A percentile compares a stretch with the other conserved stretches of the same genome.
Evolutionary conservation across 352 stramenopile genomes (phyloP).

Genomic region (Pythium aquatile): DNA sequence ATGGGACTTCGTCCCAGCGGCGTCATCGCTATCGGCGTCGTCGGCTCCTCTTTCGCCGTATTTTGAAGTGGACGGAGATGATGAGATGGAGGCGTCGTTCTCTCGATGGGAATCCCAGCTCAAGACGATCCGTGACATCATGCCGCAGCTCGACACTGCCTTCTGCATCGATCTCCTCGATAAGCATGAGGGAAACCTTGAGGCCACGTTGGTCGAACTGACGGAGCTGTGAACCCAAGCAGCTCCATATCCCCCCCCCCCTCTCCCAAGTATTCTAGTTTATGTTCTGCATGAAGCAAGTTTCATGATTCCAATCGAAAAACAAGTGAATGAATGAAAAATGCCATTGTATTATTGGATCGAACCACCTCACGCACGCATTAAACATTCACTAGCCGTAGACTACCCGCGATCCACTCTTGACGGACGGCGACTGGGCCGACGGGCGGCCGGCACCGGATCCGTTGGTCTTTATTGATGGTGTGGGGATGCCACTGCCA

Average conservation of each 20-base stretch:
- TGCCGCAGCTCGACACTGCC: slow-evolving; percentile 47
- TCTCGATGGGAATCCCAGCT: slow-evolving; percentile 43
- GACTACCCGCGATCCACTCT: slow-evolving; percentile 16
- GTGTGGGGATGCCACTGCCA: slow-evolving; percentile 5
- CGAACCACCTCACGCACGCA: no score
- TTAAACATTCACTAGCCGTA: slow-evolving; percentile 6
- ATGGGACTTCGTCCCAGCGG: slow-evolving; percentile 44
- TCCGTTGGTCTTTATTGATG: not conserved
- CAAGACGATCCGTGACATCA: slow-evolving; percentile 44
- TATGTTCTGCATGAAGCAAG: slow-evolving; percentile 9
- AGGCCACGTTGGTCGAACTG: slow-evolving; percentile 58
- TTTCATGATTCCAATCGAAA: not conserved
- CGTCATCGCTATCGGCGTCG: not conserved
- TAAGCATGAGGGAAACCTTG: slow-evolving; percentile 55
- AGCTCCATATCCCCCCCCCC: not conserved
- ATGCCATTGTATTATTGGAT: slow-evolving; percentile 1
- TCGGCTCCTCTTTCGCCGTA: slow-evolving; percentile 16
- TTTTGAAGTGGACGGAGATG: slow-evolving; percentile 32
- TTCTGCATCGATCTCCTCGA: slow-evolving; percentile 48
- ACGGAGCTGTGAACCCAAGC: slow-evolving; percentile 45
- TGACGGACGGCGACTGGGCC: slow-evolving; percentile 11
- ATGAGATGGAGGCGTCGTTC: slow-evolving; percentile 26
- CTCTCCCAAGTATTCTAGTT: not conserved
- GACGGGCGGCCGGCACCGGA: not conserved
- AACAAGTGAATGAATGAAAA: not conserved